Evolutionary conservation across 495 filamentous ascomycete genomes (phyloP).

Genomic region (Tuber borchii): DNA sequence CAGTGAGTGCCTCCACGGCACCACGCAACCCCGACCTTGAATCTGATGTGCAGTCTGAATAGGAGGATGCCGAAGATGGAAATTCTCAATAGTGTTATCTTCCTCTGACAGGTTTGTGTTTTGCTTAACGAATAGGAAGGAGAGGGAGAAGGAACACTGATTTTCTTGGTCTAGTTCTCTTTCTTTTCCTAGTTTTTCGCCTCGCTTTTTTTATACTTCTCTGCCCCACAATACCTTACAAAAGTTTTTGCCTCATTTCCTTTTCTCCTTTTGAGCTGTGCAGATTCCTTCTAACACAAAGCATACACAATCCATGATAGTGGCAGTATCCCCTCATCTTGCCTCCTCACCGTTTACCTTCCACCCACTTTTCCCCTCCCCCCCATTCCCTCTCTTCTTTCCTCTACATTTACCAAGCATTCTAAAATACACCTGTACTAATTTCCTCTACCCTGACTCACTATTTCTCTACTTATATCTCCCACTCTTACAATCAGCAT

Average conservation of each 20-base stretch:
- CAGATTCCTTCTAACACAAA: background rate
- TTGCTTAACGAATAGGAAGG: slow-evolving; percentile 1
- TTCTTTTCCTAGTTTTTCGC: background rate
- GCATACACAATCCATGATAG: background rate
- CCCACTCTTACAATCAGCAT: background rate
- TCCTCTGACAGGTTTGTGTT: slow-evolving; percentile 1
- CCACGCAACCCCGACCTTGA: background rate
- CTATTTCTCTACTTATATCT: background rate
- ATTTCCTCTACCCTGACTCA: background rate
- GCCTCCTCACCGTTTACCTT: background rate
- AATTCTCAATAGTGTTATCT: background rate
- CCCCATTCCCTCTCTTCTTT: background rate
- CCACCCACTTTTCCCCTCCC: background rate
- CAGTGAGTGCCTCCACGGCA: background rate
- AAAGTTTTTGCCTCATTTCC: background rate
- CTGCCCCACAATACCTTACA: background rate
- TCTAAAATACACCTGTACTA: background rate
- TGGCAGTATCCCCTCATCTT: background rate
- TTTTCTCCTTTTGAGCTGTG: background rate
- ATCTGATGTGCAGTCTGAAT: background rate
- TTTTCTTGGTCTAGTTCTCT: slow-evolving; percentile 5
- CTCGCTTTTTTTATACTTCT: background rate
- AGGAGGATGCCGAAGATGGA: background rate
- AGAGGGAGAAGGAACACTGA: background rate
- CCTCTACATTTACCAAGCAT: background rate